A percentile compares a stretch with the other conserved stretches of the same genome.
Evolutionary conservation across 2,329 filamentous ascomycete genomes (phyloP).

Genomic region (Fonsecaea pugnacius): DNA sequence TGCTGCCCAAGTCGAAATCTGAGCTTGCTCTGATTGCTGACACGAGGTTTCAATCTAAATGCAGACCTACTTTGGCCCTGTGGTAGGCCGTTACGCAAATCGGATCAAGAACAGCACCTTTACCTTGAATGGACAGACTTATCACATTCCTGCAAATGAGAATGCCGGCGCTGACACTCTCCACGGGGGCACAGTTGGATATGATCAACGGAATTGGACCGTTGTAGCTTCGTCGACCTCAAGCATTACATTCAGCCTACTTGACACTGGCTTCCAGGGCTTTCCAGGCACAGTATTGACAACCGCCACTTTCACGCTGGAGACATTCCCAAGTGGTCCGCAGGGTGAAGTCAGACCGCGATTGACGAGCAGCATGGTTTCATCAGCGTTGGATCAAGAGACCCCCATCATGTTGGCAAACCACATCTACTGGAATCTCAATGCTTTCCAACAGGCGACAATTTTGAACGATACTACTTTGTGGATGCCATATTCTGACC

Average conservation of each 20-base stretch:
- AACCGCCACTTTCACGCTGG: slow-evolving; percentile 52
- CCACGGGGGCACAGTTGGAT: slow-evolving; percentile 56
- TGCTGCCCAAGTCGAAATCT: neutral
- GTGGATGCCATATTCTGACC: slow-evolving; percentile 52
- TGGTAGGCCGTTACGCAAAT: slow-evolving; percentile 60
- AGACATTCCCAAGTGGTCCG: slow-evolving; percentile 45
- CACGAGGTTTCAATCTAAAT: neutral
- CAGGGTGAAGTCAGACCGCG: slow-evolving; percentile 46
- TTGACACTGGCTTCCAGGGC: slow-evolving; percentile 49
- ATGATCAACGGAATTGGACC: slow-evolving; percentile 56
- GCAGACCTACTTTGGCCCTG: slow-evolving; percentile 51
- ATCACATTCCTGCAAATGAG: slow-evolving; percentile 58
- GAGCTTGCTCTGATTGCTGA: neutral
- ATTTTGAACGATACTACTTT: slow-evolving; percentile 50
- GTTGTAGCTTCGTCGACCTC: slow-evolving; percentile 48
- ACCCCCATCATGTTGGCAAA: slow-evolving; percentile 58
- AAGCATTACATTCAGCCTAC: slow-evolving; percentile 53
- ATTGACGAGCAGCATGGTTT: slow-evolving; percentile 51
- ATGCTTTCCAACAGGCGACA: slow-evolving; percentile 51
- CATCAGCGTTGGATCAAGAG: slow-evolving; percentile 50
- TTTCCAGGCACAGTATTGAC: slow-evolving; percentile 56
- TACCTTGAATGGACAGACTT: slow-evolving; percentile 52
- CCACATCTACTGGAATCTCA: slow-evolving; percentile 59
- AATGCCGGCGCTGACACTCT: slow-evolving; percentile 57
- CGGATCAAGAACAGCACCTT: slow-evolving; percentile 63